These are phyloP conservation scores for Dryas integrifolia DNA, from an alignment of 331 rosid species.

Conservation along the genomic window DNA sequence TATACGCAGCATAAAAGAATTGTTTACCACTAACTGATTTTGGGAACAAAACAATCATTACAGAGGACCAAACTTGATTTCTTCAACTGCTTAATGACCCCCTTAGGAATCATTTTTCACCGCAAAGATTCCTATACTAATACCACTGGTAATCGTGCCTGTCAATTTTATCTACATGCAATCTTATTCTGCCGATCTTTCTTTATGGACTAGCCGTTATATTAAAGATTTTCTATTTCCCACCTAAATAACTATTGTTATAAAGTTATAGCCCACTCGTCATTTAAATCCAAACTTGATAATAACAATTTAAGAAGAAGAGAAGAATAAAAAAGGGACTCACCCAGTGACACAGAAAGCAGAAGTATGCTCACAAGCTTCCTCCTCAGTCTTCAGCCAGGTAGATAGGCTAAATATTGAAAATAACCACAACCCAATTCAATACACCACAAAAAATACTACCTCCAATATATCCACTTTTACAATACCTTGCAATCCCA, in stretches of 20 bases:
- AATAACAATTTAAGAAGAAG: not conserved
- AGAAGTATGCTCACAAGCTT: conserved; percentile 10
- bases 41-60: not conserved
- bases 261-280: not conserved
- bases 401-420: conserved; percentile 1
- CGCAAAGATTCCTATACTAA: not conserved
- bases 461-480: not conserved
- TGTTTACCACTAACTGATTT: not conserved
- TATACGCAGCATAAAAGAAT: not conserved
- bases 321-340: conserved; percentile 10
- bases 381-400: conserved; percentile 8
- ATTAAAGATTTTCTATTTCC: not conserved
- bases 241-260: not conserved
- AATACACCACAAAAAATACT: not conserved
- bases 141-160: not conserved
- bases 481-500: not conserved
- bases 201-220: not conserved
- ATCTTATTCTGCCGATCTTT: not conserved
- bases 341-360: conserved; percentile 16
- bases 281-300: not conserved
- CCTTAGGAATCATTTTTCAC: not conserved
- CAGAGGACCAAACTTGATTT: not conserved
- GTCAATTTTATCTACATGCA: not conserved
- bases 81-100: not conserved
- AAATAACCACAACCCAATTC: conserved; percentile 19